Evolutionary conservation across 73 alveolate species (phyloP), one percentile per base, ranked within the genome.

Genomic region (Paramecium primaurelia): DNA sequence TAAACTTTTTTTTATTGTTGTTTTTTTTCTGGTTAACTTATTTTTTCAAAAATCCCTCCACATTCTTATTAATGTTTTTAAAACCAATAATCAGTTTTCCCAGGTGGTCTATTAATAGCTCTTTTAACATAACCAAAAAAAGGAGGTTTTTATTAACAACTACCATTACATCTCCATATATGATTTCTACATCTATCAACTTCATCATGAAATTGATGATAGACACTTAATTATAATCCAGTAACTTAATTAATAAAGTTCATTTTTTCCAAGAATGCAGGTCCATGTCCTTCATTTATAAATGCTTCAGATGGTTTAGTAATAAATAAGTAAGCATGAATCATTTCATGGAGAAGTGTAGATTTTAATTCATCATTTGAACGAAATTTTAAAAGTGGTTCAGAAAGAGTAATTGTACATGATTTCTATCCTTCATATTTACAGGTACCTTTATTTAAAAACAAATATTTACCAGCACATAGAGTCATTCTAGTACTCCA

Each of bases 341-440:
- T 96, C 99, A 97, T 97, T 86, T 97, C 99, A 95, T 97, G 99
- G n/a, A 97, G 54, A 47, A 97, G 93, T 10, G 99, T 97, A 86
- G 95, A 97, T 40, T 92, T 88, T 12, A 96, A 59, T 45, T 97
- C 98, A 69, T 88, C 80, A 40, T 89, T 95, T 22, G 97, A 58
- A 51, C 99, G 80, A 86, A 68, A 97, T 92, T 95, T 93, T 58
- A 97, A 92, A 86, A 97, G 94, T 14, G 96, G 95, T 54, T 97
- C 97, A 77, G 96, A 77, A 40, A 97, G 86, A 4, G 98, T 92
- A 10, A 97, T 93, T 6, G 95, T 95, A 51, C 98, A 95, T 26
- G 92, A 47, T 36, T 96, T 95, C n/a, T 92, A 49, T 49, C 86
- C 94, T 36, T 95, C 75, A 64, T 94, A 92, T 69, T 93, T 85